Evolutionary conservation across 148 eudicot genomes (phyloP).

Genomic region (Chenopodium suecicum): DNA sequence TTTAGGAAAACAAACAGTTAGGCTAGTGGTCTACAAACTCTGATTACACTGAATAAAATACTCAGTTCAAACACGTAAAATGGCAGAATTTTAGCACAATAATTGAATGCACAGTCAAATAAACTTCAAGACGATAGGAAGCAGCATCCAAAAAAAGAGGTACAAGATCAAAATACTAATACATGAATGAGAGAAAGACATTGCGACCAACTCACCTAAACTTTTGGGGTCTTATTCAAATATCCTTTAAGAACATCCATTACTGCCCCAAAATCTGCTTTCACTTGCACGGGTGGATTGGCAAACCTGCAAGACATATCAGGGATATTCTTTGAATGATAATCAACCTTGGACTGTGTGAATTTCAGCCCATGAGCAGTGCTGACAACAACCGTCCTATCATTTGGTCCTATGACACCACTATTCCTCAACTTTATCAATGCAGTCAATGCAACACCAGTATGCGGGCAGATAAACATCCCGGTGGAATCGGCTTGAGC

Average conservation of each 20-base stretch:
- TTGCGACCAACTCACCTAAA: conserved; percentile 29
- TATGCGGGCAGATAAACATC: conserved; percentile 96
- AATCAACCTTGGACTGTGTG: conserved; percentile 77
- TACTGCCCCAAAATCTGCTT: conserved; percentile 87
- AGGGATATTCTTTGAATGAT: conserved; percentile 66
- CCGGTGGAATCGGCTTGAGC: conserved; percentile 97
- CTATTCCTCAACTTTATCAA: conserved; percentile 67
- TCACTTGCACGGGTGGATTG: conserved; percentile 78
- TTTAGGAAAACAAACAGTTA: background rate
- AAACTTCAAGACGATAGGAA: background rate
- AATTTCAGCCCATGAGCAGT: conserved; percentile 84
- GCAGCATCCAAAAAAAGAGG: background rate
- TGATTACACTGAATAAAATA: background rate
- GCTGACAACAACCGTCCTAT: conserved; percentile 91
- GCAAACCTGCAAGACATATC: conserved; percentile 78
- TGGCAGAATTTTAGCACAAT: background rate
- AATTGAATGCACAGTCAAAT: background rate
- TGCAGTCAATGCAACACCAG: conserved; percentile 89
- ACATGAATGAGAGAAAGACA: background rate
- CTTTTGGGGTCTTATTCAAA: conserved; percentile 38
- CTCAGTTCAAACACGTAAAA: background rate
- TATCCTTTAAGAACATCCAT: conserved; percentile 87
- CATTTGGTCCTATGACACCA: conserved; percentile 64
- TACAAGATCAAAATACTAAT: background rate
- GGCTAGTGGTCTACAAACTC: background rate